A percentile compares a stretch with the other conserved stretches of the same genome.
phyloP scores from a whole-genome alignment of 768 basidiomycete genomes.

The Pleurotus eryngii region DNA sequence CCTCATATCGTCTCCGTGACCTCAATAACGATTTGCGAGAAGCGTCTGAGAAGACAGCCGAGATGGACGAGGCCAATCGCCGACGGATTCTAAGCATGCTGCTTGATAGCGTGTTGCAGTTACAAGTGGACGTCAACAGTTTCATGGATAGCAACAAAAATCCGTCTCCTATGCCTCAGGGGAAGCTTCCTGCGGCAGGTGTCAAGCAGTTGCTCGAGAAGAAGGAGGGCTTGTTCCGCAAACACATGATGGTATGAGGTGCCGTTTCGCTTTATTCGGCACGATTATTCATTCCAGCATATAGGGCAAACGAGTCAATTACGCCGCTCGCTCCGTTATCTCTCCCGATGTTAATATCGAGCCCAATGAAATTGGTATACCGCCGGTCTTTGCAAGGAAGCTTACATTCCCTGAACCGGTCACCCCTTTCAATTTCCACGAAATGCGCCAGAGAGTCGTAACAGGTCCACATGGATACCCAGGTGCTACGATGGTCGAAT shows the following conservation, averaged over 20 bases:
- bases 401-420: slow-evolving; percentile 98
- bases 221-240: slow-evolving; percentile 97
- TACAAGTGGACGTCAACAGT: slow-evolving; percentile 93
- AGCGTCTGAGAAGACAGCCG: slow-evolving; percentile 56
- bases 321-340: slow-evolving; percentile 99
- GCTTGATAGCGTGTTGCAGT: slow-evolving; percentile 79
- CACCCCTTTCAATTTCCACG: slow-evolving; percentile 84
- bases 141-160: slow-evolving; percentile 98
- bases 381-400: slow-evolving; percentile 95
- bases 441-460: slow-evolving; percentile 86
- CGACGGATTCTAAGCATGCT: slow-evolving; percentile 62
- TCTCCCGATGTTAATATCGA: slow-evolving; percentile 99
- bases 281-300: neutral
- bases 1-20: slow-evolving; percentile 78
- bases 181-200: slow-evolving; percentile 87
- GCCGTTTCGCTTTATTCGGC: neutral
- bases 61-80: slow-evolving; percentile 46
- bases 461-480: slow-evolving; percentile 87
- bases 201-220: slow-evolving; percentile 97
- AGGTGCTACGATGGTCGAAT: slow-evolving; percentile 92
- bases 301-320: slow-evolving; percentile 98
- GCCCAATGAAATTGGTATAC: slow-evolving; percentile 96
- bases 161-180: slow-evolving; percentile 77
- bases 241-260: slow-evolving; percentile 92
- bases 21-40: slow-evolving; percentile 63